Percentiles rank a stretch among this genome's conserved stretches.
These are phyloP conservation scores for Suhomyces guaymorum DNA, from an alignment of 1,139 yeast species.

Conservation along the genomic window DNA sequence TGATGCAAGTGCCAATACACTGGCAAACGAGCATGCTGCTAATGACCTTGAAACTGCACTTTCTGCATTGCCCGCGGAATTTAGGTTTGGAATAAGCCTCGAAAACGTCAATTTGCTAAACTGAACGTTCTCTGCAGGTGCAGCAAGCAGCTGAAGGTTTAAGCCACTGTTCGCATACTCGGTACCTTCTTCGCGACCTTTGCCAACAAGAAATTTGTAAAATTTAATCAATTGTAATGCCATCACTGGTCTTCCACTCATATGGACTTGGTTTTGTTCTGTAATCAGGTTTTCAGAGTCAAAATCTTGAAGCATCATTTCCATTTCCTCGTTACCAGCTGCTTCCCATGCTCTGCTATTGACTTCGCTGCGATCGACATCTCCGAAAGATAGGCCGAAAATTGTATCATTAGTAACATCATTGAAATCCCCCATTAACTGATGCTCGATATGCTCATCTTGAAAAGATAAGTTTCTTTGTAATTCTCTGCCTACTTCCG, in stretches of 20 bases:
- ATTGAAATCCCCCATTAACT: too few species aligned
- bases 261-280: too few species aligned
- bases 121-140: too few species aligned
- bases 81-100: constrained; percentile 20
- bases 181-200: constrained; percentile 4
- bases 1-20: constrained; percentile 40
- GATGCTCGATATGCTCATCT: too few species aligned
- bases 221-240: constrained; percentile 15
- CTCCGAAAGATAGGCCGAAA: constrained; percentile 16
- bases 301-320: too few species aligned
- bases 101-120: constrained; percentile 14
- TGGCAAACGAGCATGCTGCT: constrained; percentile 43
- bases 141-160: too few species aligned
- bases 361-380: constrained; percentile 12
- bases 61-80: too few species aligned
- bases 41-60: constrained; percentile 24
- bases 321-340: too few species aligned
- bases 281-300: too few species aligned
- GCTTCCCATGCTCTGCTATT: constrained; percentile 1
- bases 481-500: constrained; percentile 6
- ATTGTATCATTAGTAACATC: constrained; percentile 14
- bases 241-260: too few species aligned
- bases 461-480: too few species aligned
- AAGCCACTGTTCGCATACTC: too few species aligned
- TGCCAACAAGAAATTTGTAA: constrained; percentile 14